These are phyloP conservation scores for Cytospora chrysosperma DNA, from an alignment of 2,329 filamentous ascomycete genomes.

Conservation along the genomic window DNA sequence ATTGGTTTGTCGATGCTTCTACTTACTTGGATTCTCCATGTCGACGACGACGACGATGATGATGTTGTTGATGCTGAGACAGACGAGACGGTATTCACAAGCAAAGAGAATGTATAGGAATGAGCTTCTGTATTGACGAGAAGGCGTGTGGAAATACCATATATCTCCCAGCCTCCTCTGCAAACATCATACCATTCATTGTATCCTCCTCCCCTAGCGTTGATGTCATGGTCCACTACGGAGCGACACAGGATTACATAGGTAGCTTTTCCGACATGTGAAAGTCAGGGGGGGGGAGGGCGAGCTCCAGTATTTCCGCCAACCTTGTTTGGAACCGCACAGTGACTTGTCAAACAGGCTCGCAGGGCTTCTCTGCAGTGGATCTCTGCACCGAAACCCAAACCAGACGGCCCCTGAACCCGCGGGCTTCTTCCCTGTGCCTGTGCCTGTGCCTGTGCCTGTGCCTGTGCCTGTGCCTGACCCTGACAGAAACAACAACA, in stretches of 20 bases:
- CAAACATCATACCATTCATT: neutral
- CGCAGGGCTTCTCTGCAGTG: too few relatives aligned
- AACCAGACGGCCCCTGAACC: too few relatives aligned
- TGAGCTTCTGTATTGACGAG: neutral
- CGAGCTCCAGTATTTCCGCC: too few relatives aligned
- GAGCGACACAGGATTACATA: neutral
- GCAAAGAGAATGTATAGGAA: neutral
- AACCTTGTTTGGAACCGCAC: too few relatives aligned
- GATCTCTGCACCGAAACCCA: too few relatives aligned
- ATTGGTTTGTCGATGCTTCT: neutral
- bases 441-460: too few relatives aligned
- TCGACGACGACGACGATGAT: neutral
- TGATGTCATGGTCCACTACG: constrained; percentile 16
- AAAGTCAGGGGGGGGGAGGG: neutral
- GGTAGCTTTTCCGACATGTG: neutral
- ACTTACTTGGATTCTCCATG: constrained; percentile 46
- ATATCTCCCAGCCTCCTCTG: neutral
- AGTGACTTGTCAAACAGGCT: too few relatives aligned
- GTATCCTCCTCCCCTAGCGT: too few relatives aligned
- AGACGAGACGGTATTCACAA: neutral
- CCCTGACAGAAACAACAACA: too few relatives aligned
- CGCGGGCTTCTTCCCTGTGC: too few relatives aligned
- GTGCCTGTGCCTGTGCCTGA: too few relatives aligned
- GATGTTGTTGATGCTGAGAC: neutral
- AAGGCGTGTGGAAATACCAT: neutral